phyloP scores from a whole-genome alignment of 352 stramenopile genomes.

The Peronospora belbahrii region DNA sequence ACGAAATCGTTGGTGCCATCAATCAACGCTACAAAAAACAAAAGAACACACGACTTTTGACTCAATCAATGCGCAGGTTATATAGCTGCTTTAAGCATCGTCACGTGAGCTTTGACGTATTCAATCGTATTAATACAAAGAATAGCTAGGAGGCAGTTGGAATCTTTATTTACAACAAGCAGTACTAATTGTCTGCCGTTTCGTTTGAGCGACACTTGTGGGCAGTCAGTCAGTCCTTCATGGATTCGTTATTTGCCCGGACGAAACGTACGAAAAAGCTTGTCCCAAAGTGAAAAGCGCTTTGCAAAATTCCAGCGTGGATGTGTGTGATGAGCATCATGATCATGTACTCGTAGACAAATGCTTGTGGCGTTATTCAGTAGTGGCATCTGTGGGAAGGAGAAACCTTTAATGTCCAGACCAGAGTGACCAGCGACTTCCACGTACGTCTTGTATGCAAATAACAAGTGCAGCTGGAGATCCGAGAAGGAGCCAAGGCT shows the following conservation, averaged over 20 bases:
- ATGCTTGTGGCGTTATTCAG: constrained; percentile 39
- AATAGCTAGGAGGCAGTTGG: no score
- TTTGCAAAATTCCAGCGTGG: constrained; percentile 84
- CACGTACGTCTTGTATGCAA: constrained; percentile 87
- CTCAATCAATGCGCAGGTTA: no score
- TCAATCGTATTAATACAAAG: no score
- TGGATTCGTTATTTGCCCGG: constrained; percentile 14
- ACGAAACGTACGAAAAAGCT: constrained; percentile 73
- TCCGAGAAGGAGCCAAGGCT: constrained; percentile 36
- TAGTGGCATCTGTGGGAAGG: constrained; percentile 79
- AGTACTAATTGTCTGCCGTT: no score
- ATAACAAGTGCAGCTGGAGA: constrained; percentile 65
- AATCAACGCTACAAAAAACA: no score
- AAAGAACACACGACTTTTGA: no score
- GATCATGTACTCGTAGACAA: constrained; percentile 68
- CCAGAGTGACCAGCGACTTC: constrained; percentile 80
- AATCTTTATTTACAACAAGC: no score
- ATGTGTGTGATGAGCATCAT: constrained; percentile 83
- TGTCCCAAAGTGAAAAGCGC: constrained; percentile 84
- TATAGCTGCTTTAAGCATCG: no score
- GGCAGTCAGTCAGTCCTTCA: not conserved
- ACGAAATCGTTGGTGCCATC: no score
- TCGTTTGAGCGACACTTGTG: not conserved
- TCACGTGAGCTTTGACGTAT: no score
- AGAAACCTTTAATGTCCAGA: constrained; percentile 77